Evolutionary conservation across 208 protist genomes (phyloP), one percentile per base, ranked within the genome.

Genomic region (Phytomonas francai): DNA sequence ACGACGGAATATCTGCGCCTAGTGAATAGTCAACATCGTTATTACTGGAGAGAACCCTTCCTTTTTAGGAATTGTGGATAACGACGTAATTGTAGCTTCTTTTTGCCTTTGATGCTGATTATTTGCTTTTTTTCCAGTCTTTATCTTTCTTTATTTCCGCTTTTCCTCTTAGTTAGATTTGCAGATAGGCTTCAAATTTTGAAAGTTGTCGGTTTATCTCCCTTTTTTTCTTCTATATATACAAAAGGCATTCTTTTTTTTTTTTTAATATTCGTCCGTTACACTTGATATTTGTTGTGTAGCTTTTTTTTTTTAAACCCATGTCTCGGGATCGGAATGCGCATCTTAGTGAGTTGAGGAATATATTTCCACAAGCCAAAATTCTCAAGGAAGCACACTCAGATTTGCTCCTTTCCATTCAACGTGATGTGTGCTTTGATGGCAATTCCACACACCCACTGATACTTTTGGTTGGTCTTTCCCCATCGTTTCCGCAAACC

Each of bases 391-490:
- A 89, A 58, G 74, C 70, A 0, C 39, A 80, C 3, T 68, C 67
- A 22, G 79, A 88, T 64, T 76, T 73, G 30, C 59, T 91, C 39
- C 60, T 94, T 8, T 79, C 86, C 70, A 81, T 94, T 5, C 80
- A 89, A 25, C 79, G 89, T 73, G 72, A 62, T 2, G 29, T 83
- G 56, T 64, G 69, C 58, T 70, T 84, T 34, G 79, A 77, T 54
- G 67, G 74, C 2, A 77, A 68, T 12, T 81, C 67, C 29, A 78
- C 82, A 61, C 89, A 85, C 74, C 73, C 66, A 25, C 74, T 89
- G 19, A 84, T 67, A 14, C 73, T 94, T n/a, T 87, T 84, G 67
- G 76, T 94, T 11, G 73, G 75, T 31, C 51, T 94, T 31, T 74
- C 73, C 30, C 39, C 60, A 11, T 70, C 65, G 27, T 91, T 90